These are phyloP conservation scores for Gremmenia infestans DNA, from an alignment of 2,329 filamentous ascomycete genomes.

Conservation along the genomic window DNA sequence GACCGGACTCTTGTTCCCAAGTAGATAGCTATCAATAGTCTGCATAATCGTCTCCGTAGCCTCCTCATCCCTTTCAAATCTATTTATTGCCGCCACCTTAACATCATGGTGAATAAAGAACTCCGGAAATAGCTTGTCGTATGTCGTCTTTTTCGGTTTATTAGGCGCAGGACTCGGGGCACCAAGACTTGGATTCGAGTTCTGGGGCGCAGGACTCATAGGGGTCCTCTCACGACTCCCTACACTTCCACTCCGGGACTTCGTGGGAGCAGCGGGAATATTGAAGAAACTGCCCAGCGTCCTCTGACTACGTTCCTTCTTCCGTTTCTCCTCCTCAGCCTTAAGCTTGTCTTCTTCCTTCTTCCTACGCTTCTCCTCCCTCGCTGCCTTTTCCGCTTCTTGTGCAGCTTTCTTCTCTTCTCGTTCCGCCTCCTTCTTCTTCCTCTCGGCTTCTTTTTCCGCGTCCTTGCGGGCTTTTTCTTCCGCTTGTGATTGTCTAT, in stretches of 20 bases:
- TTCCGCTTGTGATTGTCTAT: conserved; percentile 30
- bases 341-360: conserved; percentile 37
- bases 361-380: conserved; percentile 33
- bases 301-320: conserved; percentile 43
- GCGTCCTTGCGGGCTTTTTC: conserved; percentile 33
- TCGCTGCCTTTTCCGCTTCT: conserved; percentile 29
- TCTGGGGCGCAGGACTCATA: conserved; percentile 22
- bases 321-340: conserved; percentile 40
- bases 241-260: conserved; percentile 12
- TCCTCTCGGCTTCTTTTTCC: conserved; percentile 36
- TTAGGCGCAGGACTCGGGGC: conserved; percentile 18
- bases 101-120: conserved; percentile 76
- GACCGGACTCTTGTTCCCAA: conserved; percentile 43
- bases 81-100: conserved; percentile 55
- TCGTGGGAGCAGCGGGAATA: conserved; percentile 8
- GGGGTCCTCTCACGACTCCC: conserved; percentile 22
- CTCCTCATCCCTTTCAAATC: conserved; percentile 53
- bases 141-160: conserved; percentile 40
- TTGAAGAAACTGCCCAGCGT: conserved; percentile 29
- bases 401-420: conserved; percentile 19
- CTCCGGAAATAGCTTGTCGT: conserved; percentile 68
- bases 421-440: conserved; percentile 33
- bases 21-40: conserved; percentile 49
- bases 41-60: conserved; percentile 46
- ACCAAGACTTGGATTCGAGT: conserved; percentile 12